Conservation (phyloP, 2,329 filamentous ascomycete species). For the Sarocladium strictum region DNA sequence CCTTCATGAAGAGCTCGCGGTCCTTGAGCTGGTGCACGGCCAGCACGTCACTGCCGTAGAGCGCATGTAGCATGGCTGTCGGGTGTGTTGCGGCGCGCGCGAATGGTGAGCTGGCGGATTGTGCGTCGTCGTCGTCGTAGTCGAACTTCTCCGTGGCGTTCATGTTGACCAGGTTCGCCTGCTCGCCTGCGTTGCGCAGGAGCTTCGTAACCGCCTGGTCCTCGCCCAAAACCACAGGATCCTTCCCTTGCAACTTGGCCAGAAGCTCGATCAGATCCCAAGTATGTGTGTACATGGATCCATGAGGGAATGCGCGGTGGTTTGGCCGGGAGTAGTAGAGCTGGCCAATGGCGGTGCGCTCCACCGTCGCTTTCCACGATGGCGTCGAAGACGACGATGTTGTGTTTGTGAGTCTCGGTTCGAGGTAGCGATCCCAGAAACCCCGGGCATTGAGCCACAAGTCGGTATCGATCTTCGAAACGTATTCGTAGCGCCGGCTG, state of each 20-base stretch:
- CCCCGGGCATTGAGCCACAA: constrained; percentile 24
- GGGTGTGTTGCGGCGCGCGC: constrained; percentile 20
- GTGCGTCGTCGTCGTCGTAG: constrained; percentile 21
- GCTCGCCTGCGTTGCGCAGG: constrained; percentile 20
- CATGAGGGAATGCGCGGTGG: constrained; percentile 24
- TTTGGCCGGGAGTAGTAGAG: constrained; percentile 19
- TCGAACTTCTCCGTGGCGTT: constrained; percentile 24
- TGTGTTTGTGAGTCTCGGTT: constrained; percentile 16
- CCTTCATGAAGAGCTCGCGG: constrained; percentile 19
- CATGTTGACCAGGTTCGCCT: constrained; percentile 22
- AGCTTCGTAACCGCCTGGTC: constrained; percentile 24
- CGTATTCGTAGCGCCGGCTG: constrained; percentile 21
- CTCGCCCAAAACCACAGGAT: constrained; percentile 22
- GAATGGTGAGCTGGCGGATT: constrained; percentile 22
- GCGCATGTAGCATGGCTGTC: constrained; percentile 18
- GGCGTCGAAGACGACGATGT: constrained; percentile 1
- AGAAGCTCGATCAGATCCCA: constrained; percentile 26
- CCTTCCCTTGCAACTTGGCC: constrained; percentile 18
- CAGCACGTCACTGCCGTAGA: constrained; percentile 17
- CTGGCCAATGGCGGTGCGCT: constrained; percentile 23
- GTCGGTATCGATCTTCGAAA: constrained; percentile 28
- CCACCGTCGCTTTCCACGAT: constrained; percentile 12
- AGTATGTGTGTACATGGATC: constrained; percentile 27
- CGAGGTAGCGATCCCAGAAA: constrained; percentile 24
- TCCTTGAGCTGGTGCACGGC: constrained; percentile 24